A percentile compares a stretch with the other conserved stretches of the same genome.
phyloP scores from a whole-genome alignment of 306 rosid species.

The Citrullus colocynthis region DNA sequence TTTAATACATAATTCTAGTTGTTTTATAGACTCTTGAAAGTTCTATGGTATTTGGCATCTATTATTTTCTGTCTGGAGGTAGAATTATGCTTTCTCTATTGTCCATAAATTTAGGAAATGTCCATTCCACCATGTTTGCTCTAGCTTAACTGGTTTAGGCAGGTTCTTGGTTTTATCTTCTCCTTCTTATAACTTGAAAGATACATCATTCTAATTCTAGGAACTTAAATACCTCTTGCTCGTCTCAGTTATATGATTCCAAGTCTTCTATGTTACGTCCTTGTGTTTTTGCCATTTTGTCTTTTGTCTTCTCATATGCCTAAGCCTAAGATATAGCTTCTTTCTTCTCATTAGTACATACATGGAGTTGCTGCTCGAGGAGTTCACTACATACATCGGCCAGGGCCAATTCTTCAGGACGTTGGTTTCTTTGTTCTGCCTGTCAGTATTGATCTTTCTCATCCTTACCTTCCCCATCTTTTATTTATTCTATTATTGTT shows the following conservation, averaged over 20 bases:
- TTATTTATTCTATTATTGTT: constrained; percentile 3
- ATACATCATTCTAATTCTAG: background rate
- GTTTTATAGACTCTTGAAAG: background rate
- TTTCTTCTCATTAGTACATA: constrained; percentile 50
- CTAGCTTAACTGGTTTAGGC: background rate
- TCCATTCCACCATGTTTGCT: background rate
- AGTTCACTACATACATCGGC: constrained; percentile 86
- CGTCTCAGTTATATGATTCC: background rate
- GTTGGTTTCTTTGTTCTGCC: constrained; percentile 78
- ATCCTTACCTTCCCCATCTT: background rate
- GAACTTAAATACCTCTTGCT: background rate
- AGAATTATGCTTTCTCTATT: background rate
- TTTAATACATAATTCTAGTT: background rate
- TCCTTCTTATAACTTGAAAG: background rate
- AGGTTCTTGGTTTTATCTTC: background rate
- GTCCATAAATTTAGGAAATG: background rate
- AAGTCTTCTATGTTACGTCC: background rate
- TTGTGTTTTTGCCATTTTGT: background rate
- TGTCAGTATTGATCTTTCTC: constrained; percentile 26
- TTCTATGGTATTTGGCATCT: background rate
- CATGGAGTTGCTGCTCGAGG: constrained; percentile 98
- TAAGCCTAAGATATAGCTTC: background rate
- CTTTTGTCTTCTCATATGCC: background rate
- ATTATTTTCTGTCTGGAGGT: background rate
- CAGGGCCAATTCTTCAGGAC: constrained; percentile 90